phyloP scores from a whole-genome alignment of 2,329 filamentous ascomycete species.

The Aspergillus neotritici region DNA sequence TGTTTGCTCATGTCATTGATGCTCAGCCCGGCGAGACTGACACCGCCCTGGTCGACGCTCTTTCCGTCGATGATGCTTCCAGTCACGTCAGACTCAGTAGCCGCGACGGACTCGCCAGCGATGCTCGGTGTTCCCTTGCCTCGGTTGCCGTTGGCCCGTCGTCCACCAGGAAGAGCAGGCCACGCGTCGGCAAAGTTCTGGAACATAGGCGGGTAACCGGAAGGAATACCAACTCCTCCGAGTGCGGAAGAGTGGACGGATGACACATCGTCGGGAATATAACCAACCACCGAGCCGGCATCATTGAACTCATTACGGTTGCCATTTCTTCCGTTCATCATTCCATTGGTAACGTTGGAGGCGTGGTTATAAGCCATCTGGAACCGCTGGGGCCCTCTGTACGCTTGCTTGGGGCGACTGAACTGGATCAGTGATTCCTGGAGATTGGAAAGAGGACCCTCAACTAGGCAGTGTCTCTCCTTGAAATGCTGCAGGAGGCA shows the following conservation, averaged over 20 bases:
- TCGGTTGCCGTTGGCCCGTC: constrained; percentile 61
- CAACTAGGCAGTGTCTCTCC: constrained; percentile 90
- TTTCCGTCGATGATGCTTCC: constrained; percentile 71
- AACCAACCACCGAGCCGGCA: constrained; percentile 83
- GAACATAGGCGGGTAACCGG: constrained; percentile 91
- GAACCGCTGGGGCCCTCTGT: constrained; percentile 81
- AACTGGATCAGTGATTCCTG: constrained; percentile 94
- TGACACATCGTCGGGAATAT: constrained; percentile 94
- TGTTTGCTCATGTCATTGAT: constrained; percentile 66
- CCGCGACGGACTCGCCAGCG: constrained; percentile 86
- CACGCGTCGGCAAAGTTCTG: constrained; percentile 86
- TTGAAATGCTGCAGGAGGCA: constrained; percentile 94
- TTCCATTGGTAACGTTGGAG: constrained; percentile 52
- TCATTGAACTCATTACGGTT: constrained; percentile 58
- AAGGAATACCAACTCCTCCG: constrained; percentile 73
- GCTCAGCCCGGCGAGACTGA: constrained; percentile 78
- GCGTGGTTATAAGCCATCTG: constrained; percentile 71
- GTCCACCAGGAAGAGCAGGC: constrained; percentile 70
- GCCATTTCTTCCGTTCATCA: constrained; percentile 48
- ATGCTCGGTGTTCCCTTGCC: constrained; percentile 67
- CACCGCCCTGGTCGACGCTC: constrained; percentile 71
- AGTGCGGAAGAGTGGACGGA: constrained; percentile 90
- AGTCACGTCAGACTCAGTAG: constrained; percentile 81
- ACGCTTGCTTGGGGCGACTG: constrained; percentile 84
- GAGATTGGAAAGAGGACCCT: constrained; percentile 91